Base-by-base conservation (phyloP, 2,329 filamentous ascomycete genomes). In the Aspergillus ochraceus region DNA sequence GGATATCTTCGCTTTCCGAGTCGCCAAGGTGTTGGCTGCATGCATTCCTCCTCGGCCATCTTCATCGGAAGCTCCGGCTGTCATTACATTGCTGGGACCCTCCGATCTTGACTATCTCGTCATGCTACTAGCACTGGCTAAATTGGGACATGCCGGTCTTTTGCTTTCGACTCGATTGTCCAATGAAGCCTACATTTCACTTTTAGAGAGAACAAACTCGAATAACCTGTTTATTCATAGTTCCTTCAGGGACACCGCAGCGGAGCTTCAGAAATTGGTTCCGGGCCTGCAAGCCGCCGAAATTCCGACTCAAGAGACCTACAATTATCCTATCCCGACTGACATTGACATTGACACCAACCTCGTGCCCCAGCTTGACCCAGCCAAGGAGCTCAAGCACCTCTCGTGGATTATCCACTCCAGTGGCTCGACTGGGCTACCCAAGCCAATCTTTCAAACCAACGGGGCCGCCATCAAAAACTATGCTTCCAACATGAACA, bases 381-480 rank as follows among this genome's bases (percentile, higher is more conserved):
- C 65, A 2, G 52, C 55, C 4, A 60, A 59, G 3, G 72, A 72
- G 58, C 70, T 72, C 53, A 70, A 63, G 19, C 71, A 76, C 66
- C 70, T 76, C 58, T 74, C 69, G 2, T 77, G 72, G 75, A 81
- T 80, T 52, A 76, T 84, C n/a, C 80, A 83, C 63, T 81, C 80
- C 2, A 79, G 77, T 19, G 86, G 86, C 8, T 86, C 83, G 0
- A 88, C 87, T 0, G 86, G 86, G 0, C 75, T 88, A 0, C 86
- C 86, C 0, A 88, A 88, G 61, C 85, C 86, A 0, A 87, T 89
- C 50, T 85, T 80, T 59, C 81, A 86, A 52, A 84, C 81, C 0
- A 84, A 89, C 55, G 69, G 71, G 10, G 77, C 80, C 12, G 80
- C 79, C 6, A 70, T 87, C 9, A 76, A 76, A 9, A 84, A 83